These are phyloP conservation scores for Tephrocybe sp. DNA, from an alignment of 768 basidiomycete genomes.

Conservation along the genomic window DNA sequence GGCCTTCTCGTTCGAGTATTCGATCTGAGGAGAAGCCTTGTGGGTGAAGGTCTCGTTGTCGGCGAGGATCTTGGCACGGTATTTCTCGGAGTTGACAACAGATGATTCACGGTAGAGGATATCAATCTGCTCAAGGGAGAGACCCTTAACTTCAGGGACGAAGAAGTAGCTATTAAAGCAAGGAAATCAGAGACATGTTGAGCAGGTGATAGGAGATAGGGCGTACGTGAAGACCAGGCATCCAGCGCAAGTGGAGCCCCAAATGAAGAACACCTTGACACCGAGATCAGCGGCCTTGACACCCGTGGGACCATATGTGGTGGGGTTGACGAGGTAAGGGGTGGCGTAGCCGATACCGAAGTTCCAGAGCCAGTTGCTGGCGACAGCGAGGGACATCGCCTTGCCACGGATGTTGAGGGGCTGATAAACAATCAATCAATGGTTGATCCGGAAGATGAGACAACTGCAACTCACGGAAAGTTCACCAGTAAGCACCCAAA, in stretches of 20 bases:
- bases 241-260: slow-evolving; percentile 65
- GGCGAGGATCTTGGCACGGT: slow-evolving; percentile 16
- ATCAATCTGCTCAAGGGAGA: slow-evolving; percentile 25
- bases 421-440: slow-evolving; percentile 1
- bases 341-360: slow-evolving; percentile 52
- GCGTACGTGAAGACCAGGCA: slow-evolving; percentile 73
- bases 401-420: slow-evolving; percentile 81
- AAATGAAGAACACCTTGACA: slow-evolving; percentile 85
- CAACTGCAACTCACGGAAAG: slow-evolving; percentile 45
- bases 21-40: slow-evolving; percentile 2
- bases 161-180: slow-evolving; percentile 17
- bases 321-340: slow-evolving; percentile 54
- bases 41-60: slow-evolving; percentile 16
- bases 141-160: slow-evolving; percentile 22
- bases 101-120: slow-evolving; percentile 21
- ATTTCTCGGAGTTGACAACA: slow-evolving; percentile 19
- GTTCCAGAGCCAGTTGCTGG: slow-evolving; percentile 79
- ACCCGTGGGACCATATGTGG: slow-evolving; percentile 17
- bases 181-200: background rate
- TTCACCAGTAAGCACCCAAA: slow-evolving; percentile 69
- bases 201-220: slow-evolving; percentile 36
- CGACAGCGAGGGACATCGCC: slow-evolving; percentile 75
- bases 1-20: slow-evolving; percentile 8
- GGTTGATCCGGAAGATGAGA: background rate
- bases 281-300: slow-evolving; percentile 46